Percentiles rank a stretch among this genome's conserved stretches.
Conservation (phyloP, 2,329 filamentous ascomycete species). For the Colletotrichum camelliae region DNA sequence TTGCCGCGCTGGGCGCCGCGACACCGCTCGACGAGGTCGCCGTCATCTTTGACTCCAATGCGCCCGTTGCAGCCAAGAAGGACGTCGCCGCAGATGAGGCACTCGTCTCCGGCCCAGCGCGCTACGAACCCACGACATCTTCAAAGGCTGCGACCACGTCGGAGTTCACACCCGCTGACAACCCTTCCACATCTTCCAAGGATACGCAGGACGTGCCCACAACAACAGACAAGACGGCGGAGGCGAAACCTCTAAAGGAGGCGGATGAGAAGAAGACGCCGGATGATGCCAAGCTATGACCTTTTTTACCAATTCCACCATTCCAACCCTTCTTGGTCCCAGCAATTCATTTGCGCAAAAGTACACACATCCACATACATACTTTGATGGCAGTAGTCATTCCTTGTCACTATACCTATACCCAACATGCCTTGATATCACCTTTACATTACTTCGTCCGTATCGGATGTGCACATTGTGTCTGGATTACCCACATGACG, state of each 20-base stretch:
- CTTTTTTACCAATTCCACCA: background rate
- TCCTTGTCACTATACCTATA: constrained; percentile 2
- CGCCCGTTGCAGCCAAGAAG: constrained; percentile 8
- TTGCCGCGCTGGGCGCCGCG: constrained; percentile 1
- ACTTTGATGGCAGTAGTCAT: background rate
- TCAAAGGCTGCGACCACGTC: background rate
- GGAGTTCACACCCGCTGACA: background rate
- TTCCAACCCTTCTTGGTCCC: background rate
- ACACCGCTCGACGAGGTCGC: constrained; percentile 18
- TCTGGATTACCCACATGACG: background rate
- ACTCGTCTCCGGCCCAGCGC: background rate
- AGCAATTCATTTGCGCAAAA: background rate
- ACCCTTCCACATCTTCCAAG: background rate
- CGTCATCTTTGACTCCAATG: background rate
- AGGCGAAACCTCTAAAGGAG: background rate
- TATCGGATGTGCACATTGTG: background rate
- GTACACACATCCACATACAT: background rate
- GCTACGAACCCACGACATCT: background rate
- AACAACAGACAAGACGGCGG: background rate
- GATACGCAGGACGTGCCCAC: background rate
- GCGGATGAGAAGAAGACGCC: background rate
- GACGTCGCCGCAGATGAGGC: background rate
- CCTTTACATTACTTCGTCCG: background rate
- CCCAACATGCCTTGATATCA: background rate
- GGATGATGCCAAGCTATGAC: constrained; percentile 1